These are phyloP conservation scores for Cardamine chenopodiifolia DNA, from an alignment of 345 rosid species.

Conservation along the genomic window DNA sequence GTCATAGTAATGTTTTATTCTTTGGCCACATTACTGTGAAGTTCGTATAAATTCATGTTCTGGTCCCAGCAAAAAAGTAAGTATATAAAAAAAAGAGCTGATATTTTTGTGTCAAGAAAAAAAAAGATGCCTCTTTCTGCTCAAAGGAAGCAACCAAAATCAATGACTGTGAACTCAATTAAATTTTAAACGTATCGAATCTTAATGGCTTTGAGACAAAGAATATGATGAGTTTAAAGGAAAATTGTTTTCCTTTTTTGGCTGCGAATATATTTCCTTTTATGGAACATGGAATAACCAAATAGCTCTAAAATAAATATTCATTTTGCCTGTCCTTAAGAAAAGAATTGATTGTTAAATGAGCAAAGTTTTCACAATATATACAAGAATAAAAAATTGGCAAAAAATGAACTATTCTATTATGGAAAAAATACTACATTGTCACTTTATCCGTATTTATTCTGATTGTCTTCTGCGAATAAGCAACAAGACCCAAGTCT, in stretches of 20 bases:
- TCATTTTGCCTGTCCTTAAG: constrained; percentile 38
- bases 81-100: background rate
- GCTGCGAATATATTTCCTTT: constrained; percentile 45
- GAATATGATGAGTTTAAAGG: constrained; percentile 34
- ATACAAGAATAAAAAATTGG: background rate
- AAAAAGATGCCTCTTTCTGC: constrained; percentile 34
- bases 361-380: constrained; percentile 24
- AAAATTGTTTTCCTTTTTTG: constrained; percentile 19
- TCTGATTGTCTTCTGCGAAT: background rate
- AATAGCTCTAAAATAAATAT: constrained; percentile 35
- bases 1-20: constrained; percentile 38
- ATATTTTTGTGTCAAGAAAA: constrained; percentile 15
- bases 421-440: constrained; percentile 1
- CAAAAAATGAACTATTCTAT: background rate
- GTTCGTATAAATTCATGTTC: constrained; percentile 37
- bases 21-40: constrained; percentile 28
- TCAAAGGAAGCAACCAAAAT: constrained; percentile 29
- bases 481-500: constrained; percentile 12
- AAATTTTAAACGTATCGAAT: constrained; percentile 28
- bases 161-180: constrained; percentile 30
- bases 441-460: constrained; percentile 10
- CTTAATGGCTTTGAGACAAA: constrained; percentile 29
- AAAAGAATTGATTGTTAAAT: constrained; percentile 41
- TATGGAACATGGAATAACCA: constrained; percentile 35
- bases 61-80: constrained; percentile 35